Conservation (phyloP, 257 asterid species). For the Ligustrum vulgare region DNA sequence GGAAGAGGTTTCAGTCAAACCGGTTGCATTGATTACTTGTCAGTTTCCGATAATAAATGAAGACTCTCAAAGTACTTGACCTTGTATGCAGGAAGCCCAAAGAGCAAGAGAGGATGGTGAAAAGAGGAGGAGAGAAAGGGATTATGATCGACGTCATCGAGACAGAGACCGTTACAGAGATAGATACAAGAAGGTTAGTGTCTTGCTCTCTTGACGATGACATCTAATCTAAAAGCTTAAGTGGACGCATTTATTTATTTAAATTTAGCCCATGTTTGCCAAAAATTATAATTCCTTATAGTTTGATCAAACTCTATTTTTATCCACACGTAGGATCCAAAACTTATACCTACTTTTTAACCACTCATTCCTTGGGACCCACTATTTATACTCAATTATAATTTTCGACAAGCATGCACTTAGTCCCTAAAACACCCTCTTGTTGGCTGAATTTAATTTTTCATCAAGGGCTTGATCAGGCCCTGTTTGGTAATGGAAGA, state of each 20-base stretch:
- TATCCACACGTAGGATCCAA: too few relatives aligned
- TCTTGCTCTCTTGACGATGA: not conserved
- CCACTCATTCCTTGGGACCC: too few relatives aligned
- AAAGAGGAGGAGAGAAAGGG: slow-evolving; percentile 77
- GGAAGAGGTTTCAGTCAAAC: slow-evolving; percentile 57
- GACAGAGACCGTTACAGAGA: slow-evolving; percentile 51
- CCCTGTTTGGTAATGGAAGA: too few relatives aligned
- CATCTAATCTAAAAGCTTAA: not conserved
- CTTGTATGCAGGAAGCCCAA: slow-evolving; percentile 65
- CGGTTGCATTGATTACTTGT: not conserved
- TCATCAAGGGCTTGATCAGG: not conserved
- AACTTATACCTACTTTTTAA: too few relatives aligned
- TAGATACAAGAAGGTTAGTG: slow-evolving; percentile 57
- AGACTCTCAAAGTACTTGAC: slow-evolving; percentile 16
- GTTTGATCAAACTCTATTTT: too few relatives aligned
- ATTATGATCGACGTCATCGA: slow-evolving; percentile 47
- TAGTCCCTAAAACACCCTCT: not conserved
- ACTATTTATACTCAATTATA: too few relatives aligned
- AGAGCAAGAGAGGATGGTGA: slow-evolving; percentile 97
- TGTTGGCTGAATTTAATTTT: not conserved
- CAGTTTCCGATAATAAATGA: slow-evolving; percentile 9
- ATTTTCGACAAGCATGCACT: too few relatives aligned
- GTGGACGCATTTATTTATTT: not conserved
- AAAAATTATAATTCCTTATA: too few relatives aligned
- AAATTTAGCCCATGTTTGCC: too few relatives aligned